Evolutionary conservation across 1,139 yeast genomes (phyloP).

Genomic region (Candida labiduridarum): DNA sequence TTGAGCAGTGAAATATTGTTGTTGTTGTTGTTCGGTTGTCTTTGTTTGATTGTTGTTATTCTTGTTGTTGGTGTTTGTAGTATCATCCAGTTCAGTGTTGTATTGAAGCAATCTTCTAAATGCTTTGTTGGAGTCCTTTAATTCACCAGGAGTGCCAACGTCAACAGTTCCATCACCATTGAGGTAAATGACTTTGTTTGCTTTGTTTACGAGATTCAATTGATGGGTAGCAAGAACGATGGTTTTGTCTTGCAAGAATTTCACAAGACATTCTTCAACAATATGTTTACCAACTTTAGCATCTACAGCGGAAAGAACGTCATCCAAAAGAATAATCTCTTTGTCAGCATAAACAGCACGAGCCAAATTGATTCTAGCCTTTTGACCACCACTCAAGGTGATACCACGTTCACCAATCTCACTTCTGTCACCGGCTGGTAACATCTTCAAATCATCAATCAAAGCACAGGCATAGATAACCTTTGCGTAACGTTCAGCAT

Average conservation of each 20-base stretch:
- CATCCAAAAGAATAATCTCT: slow-evolving; percentile 38
- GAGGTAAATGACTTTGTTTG: slow-evolving; percentile 35
- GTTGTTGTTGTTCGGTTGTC: background rate
- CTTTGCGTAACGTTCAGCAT: slow-evolving; percentile 28
- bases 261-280: slow-evolving; percentile 34
- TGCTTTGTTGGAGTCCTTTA: slow-evolving; percentile 24
- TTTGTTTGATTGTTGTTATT: background rate
- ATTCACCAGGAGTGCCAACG: slow-evolving; percentile 33
- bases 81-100: slow-evolving; percentile 20
- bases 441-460: slow-evolving; percentile 36
- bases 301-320: slow-evolving; percentile 47
- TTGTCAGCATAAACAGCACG: slow-evolving; percentile 43
- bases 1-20: background rate
- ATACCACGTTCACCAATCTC: slow-evolving; percentile 49
- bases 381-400: slow-evolving; percentile 47
- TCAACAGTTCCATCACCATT: slow-evolving; percentile 39
- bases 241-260: slow-evolving; percentile 31
- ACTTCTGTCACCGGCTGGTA: slow-evolving; percentile 41
- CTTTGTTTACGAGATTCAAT: slow-evolving; percentile 33
- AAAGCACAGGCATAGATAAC: slow-evolving; percentile 43
- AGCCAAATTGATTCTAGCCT: slow-evolving; percentile 45
- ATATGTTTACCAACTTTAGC: slow-evolving; percentile 44
- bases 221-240: slow-evolving; percentile 44
- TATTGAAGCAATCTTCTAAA: slow-evolving; percentile 33
- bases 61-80: slow-evolving; percentile 2